phyloP scores from a whole-genome alignment of 768 basidiomycete species.

The Termitomyces bulborhizus region DNA sequence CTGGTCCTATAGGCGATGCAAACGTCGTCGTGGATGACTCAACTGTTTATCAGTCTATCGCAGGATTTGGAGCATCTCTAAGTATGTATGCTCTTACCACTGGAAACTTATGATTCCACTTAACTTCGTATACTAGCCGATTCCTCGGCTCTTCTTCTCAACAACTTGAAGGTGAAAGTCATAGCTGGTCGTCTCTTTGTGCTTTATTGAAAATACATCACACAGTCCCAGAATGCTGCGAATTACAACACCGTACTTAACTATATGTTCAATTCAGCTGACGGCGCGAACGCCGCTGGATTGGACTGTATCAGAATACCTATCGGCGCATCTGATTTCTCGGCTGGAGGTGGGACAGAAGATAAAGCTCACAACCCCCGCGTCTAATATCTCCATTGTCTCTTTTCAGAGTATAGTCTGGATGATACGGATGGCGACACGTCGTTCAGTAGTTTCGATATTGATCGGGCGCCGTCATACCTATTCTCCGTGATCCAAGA shows the following conservation, averaged over 20 bases:
- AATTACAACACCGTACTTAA: constrained; percentile 56
- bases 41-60: constrained; percentile 51
- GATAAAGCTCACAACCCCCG: neutral
- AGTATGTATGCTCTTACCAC: constrained; percentile 42
- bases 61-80: constrained; percentile 61
- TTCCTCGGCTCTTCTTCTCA: constrained; percentile 57
- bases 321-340: constrained; percentile 72
- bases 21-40: constrained; percentile 59
- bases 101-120: neutral
- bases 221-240: constrained; percentile 40
- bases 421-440: constrained; percentile 61
- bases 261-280: constrained; percentile 55
- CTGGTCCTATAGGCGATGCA: constrained; percentile 50
- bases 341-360: constrained; percentile 34
- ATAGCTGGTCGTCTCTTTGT: too few species aligned
- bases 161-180: constrained; percentile 53
- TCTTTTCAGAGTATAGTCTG: constrained; percentile 50
- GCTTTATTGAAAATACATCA: too few species aligned
- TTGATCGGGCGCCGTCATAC: constrained; percentile 52
- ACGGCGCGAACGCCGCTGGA: constrained; percentile 58
- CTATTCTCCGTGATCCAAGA: constrained; percentile 60
- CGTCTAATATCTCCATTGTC: neutral
- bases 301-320: constrained; percentile 65
- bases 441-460: constrained; percentile 49
- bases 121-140: constrained; percentile 43